These are phyloP conservation scores for Colletotrichum sp. DNA, from an alignment of 2,329 filamentous ascomycete genomes.

Conservation along the genomic window DNA sequence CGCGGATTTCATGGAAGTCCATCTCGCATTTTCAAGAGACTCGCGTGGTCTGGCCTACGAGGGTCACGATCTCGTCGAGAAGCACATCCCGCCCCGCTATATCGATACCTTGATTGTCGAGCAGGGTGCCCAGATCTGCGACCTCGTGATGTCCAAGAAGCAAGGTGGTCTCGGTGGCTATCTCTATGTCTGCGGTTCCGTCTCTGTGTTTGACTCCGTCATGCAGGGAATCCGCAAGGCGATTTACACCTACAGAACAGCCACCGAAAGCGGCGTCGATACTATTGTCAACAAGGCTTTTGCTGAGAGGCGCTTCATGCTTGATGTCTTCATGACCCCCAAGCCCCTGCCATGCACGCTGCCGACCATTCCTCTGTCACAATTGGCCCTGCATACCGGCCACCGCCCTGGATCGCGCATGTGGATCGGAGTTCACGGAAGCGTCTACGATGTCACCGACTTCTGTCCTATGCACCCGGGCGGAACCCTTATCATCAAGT, in stretches of 20 bases:
- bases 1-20: slow-evolving; percentile 55
- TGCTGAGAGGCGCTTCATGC: slow-evolving; percentile 60
- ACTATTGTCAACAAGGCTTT: slow-evolving; percentile 57
- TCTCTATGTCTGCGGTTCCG: slow-evolving; percentile 30
- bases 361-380: slow-evolving; percentile 54
- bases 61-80: slow-evolving; percentile 51
- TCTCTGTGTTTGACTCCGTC: slow-evolving; percentile 54
- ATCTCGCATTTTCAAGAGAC: slow-evolving; percentile 59
- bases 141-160: slow-evolving; percentile 62
- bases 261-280: slow-evolving; percentile 57
- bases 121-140: slow-evolving; percentile 54
- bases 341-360: slow-evolving; percentile 56
- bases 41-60: slow-evolving; percentile 52
- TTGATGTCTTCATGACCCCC: slow-evolving; percentile 63
- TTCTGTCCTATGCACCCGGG: slow-evolving; percentile 60
- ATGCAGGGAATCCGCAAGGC: slow-evolving; percentile 61
- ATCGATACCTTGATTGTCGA: slow-evolving; percentile 58
- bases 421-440: slow-evolving; percentile 59
- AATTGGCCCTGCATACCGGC: slow-evolving; percentile 55
- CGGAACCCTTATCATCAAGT: slow-evolving; percentile 58
- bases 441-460: slow-evolving; percentile 59
- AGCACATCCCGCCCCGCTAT: slow-evolving; percentile 53
- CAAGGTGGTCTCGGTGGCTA: slow-evolving; percentile 48
- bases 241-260: slow-evolving; percentile 56
- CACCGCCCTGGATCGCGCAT: slow-evolving; percentile 50